A percentile compares a stretch with the other conserved stretches of the same genome.
phyloP scores from a whole-genome alignment of 2,329 filamentous ascomycete genomes.

The Calonectria pseudoreteaudii region DNA sequence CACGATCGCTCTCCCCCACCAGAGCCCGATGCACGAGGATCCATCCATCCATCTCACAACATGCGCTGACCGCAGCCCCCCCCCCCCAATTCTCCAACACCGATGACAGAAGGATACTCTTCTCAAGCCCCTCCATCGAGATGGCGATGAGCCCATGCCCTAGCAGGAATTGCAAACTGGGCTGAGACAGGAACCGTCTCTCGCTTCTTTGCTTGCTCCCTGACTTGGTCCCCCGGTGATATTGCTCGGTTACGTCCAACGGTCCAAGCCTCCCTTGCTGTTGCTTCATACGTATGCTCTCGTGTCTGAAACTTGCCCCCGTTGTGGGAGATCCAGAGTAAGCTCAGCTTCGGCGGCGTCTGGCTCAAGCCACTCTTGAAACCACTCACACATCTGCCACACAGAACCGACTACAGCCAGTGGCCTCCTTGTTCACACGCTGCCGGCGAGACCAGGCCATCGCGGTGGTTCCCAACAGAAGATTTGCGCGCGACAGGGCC shows the following conservation, averaged over 20 bases:
- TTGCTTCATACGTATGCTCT: neutral
- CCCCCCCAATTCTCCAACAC: slow-evolving; percentile 1
- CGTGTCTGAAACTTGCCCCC: slow-evolving; percentile 17
- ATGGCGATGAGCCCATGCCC: neutral
- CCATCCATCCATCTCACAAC: slow-evolving; percentile 23
- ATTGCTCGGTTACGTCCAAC: slow-evolving; percentile 3
- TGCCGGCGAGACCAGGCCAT: neutral
- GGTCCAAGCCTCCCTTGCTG: slow-evolving; percentile 12
- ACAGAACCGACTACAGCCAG: neutral
- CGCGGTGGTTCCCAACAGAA: neutral
- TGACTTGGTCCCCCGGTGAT: neutral
- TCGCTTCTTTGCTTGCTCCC: neutral
- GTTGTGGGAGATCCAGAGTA: slow-evolving; percentile 9
- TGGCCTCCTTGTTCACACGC: neutral
- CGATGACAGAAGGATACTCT: neutral
- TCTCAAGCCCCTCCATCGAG: neutral
- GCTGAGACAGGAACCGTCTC: slow-evolving; percentile 5
- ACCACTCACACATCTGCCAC: neutral
- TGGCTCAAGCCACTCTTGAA: slow-evolving; percentile 1
- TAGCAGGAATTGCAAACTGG: neutral
- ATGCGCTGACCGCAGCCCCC: slow-evolving; percentile 19
- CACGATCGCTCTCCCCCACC: slow-evolving; percentile 13
- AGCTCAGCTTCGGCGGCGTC: neutral
- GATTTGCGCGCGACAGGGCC: neutral
- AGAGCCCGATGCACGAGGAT: slow-evolving; percentile 23